Conservation (phyloP, 495 filamentous ascomycete species). For the Neurospora pannonica region DNA sequence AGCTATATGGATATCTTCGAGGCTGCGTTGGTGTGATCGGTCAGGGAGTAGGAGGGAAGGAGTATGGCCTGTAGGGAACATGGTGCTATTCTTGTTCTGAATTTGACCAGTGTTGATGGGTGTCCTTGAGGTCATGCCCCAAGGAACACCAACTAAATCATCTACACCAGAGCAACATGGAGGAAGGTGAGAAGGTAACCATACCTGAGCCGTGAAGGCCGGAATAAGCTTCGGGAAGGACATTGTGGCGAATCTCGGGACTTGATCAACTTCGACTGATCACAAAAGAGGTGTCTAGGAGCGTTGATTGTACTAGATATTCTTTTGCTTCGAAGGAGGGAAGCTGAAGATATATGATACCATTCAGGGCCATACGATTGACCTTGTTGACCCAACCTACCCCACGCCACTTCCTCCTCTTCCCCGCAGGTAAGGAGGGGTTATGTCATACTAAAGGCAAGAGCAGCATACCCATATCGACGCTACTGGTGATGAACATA, state of each 20-base stretch:
- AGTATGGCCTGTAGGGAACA: neutral
- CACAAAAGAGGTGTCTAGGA: too few species aligned
- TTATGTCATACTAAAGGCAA: neutral
- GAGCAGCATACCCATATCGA: neutral
- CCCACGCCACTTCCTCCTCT: neutral
- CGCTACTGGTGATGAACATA: neutral
- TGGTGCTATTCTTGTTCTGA: neutral
- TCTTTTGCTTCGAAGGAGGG: neutral
- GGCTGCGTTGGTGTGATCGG: neutral
- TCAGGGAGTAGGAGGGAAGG: neutral
- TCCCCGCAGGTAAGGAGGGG: neutral
- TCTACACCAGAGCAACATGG: neutral
- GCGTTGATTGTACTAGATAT: too few species aligned
- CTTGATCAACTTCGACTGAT: too few species aligned
- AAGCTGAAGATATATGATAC: neutral
- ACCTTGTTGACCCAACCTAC: neutral
- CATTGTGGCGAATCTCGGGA: neutral
- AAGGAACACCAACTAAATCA: neutral
- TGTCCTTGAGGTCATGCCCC: neutral
- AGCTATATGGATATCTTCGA: neutral
- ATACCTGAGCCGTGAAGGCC: slow-evolving; percentile 32
- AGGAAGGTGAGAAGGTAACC: neutral
- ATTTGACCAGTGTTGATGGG: neutral
- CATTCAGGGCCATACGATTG: neutral
- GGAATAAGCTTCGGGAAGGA: slow-evolving; percentile 36